Conservation (phyloP, 179 eudicot species). For the Nepenthes alata region DNA sequence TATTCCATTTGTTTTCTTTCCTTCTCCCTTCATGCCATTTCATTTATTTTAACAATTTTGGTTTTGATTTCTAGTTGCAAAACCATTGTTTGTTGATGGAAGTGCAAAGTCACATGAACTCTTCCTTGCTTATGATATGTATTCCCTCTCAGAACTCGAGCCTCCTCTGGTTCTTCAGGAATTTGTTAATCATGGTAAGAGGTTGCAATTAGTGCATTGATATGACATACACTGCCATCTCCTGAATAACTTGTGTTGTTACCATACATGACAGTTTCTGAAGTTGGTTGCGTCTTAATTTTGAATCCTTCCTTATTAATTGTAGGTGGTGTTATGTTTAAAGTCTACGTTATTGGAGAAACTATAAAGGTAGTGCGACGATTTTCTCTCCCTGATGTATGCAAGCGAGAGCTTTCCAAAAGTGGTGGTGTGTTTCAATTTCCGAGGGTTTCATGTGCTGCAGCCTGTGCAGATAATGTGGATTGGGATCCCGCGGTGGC, state of each 20-base stretch:
- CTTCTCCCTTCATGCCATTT: background rate
- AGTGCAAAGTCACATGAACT: constrained; percentile 70
- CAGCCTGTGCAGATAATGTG: constrained; percentile 91
- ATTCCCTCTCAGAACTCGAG: constrained; percentile 60
- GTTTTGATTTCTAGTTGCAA: constrained; percentile 45
- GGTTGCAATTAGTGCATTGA: background rate
- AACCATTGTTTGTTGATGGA: constrained; percentile 71
- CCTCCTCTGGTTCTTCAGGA: constrained; percentile 87
- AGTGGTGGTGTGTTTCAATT: constrained; percentile 64
- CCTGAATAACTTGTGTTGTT: no score
- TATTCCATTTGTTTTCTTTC: background rate
- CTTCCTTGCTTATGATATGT: constrained; percentile 77
- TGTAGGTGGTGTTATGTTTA: constrained; percentile 85
- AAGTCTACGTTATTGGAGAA: constrained; percentile 83
- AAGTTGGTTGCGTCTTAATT: background rate
- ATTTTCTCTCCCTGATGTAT: constrained; percentile 86
- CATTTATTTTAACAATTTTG: background rate
- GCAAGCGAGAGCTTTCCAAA: constrained; percentile 47
- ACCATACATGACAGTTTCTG: background rate
- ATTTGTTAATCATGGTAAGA: constrained; percentile 73
- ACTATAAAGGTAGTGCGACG: constrained; percentile 78
- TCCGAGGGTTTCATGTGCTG: constrained; percentile 92
- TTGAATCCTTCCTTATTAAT: background rate
- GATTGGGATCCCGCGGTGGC: constrained; percentile 70
- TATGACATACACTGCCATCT: no score